Conservation (phyloP, 257 asterid species). For the Gentiana macrophylla region DNA sequence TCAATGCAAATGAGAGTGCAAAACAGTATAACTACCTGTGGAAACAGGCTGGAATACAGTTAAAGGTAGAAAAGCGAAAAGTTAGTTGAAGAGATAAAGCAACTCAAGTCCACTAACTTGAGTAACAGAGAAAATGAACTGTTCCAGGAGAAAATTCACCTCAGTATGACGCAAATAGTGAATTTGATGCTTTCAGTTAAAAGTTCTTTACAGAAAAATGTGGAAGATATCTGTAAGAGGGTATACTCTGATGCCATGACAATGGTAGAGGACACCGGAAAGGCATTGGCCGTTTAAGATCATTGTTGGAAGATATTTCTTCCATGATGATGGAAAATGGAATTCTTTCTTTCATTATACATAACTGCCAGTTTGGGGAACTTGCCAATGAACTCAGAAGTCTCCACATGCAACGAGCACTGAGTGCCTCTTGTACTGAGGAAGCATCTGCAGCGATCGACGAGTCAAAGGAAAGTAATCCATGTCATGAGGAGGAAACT, state of each 20-base stretch:
- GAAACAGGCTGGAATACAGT: slow-evolving; percentile 43
- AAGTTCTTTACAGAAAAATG: slow-evolving; percentile 45
- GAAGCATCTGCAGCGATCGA: slow-evolving; percentile 16
- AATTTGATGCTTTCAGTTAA: slow-evolving; percentile 33
- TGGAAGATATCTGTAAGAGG: slow-evolving; percentile 31
- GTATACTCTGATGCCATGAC: slow-evolving; percentile 30
- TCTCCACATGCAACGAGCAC: slow-evolving; percentile 11
- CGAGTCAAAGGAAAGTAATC: slow-evolving; percentile 12
- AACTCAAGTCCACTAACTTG: slow-evolving; percentile 26
- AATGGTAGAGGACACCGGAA: slow-evolving; percentile 35
- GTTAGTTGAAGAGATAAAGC: slow-evolving; percentile 40
- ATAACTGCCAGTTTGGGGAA: slow-evolving; percentile 32
- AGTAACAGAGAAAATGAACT: slow-evolving; percentile 28
- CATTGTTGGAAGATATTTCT: slow-evolving; percentile 37
- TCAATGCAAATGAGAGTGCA: slow-evolving; percentile 47
- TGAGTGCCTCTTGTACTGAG: slow-evolving; percentile 18
- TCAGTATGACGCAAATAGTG: slow-evolving; percentile 29
- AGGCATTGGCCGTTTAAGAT: slow-evolving; percentile 35
- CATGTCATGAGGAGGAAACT: slow-evolving; percentile 12
- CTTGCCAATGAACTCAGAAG: slow-evolving; percentile 18
- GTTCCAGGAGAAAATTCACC: slow-evolving; percentile 25
- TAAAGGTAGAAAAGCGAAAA: slow-evolving; percentile 37
- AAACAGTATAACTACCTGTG: slow-evolving; percentile 32
- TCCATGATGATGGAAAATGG: slow-evolving; percentile 36
- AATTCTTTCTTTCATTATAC: slow-evolving; percentile 33